Evolutionary conservation across 306 rosid genomes (phyloP).

Genomic region (Rosa chinensis): DNA sequence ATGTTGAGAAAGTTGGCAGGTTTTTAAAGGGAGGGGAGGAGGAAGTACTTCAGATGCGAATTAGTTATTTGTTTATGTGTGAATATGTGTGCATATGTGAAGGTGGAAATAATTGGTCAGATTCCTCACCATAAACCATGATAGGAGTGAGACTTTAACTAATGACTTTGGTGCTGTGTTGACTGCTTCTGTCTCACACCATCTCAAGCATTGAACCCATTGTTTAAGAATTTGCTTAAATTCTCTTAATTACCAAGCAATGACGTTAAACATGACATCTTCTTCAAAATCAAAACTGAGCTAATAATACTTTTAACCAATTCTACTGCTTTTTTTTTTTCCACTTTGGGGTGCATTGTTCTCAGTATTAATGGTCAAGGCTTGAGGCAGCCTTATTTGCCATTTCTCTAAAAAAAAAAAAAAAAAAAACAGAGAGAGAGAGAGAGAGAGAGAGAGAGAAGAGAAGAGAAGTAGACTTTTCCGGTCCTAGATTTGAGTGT

Average conservation of each 20-base stretch:
- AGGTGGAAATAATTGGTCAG: conserved; percentile 31
- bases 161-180: conserved; percentile 21
- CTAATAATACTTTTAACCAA: background rate
- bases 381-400: too few relatives aligned
- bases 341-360: background rate
- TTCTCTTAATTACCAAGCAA: background rate
- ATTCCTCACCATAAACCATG: conserved; percentile 15
- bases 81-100: conserved; percentile 15
- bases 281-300: background rate
- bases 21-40: conserved; percentile 19
- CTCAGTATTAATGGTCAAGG: too few relatives aligned
- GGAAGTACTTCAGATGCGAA: background rate
- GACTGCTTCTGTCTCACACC: conserved; percentile 25
- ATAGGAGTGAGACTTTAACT: conserved; percentile 20
- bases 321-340: background rate
- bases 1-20: conserved; percentile 7
- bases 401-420: too few relatives aligned
- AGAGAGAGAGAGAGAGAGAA: too few relatives aligned
- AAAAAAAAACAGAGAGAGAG: too few relatives aligned
- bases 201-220: background rate
- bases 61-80: conserved; percentile 13
- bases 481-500: too few relatives aligned
- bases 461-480: too few relatives aligned
- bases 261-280: background rate
- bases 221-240: background rate